Evolutionary conservation across 1,284 basidiomycete species (phyloP), one percentile per base, ranked within the genome.

Genomic region (Erythrobasidium hasegawianum): DNA sequence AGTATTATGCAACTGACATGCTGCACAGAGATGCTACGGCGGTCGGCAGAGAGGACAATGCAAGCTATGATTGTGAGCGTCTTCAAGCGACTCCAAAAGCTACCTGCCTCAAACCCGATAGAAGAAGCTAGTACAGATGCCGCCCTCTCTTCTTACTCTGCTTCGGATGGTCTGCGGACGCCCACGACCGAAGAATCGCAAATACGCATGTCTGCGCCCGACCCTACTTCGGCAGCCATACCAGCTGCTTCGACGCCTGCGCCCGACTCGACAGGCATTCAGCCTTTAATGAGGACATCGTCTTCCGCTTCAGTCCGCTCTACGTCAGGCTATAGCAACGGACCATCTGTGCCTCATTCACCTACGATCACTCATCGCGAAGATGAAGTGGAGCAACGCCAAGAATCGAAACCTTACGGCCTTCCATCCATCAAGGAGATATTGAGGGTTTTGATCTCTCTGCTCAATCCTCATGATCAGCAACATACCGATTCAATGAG

Each of bases 401-500:
- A 41, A 22, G 61, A 64, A 33, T 22, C 41, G 40, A 55, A 16
- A 71, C 74, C 66, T 81, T 96, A 92, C 78, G 93, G 94, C 8
- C 83, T 97, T 26, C 90, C 94, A 0, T 95, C 96, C 1, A 87
- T 97, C 57, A 81, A 93, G 24, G 96, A 98, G 76, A 85, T 99
- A 2, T 81, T 98, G 41, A 87, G 94, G 1, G 96, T 98, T 27
- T 83, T 99, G 55, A 87, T 97, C 73, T 94, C 95, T 70, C 88
- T 98, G 22, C 83, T 98, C 26, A 93, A 98, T 77, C 96, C 96
- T 16, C 88, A 86, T 72, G 93, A 96, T 74, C 87, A 90, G 70
- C 86, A 94, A 61, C 95, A 98, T 76, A 97, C 96, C 3, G 94
- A 97, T 76, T 91, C 94, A 2, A 97, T 96, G 72, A 87, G 96